Conservation (phyloP, 345 rosid species). For the Acer campestre region DNA sequence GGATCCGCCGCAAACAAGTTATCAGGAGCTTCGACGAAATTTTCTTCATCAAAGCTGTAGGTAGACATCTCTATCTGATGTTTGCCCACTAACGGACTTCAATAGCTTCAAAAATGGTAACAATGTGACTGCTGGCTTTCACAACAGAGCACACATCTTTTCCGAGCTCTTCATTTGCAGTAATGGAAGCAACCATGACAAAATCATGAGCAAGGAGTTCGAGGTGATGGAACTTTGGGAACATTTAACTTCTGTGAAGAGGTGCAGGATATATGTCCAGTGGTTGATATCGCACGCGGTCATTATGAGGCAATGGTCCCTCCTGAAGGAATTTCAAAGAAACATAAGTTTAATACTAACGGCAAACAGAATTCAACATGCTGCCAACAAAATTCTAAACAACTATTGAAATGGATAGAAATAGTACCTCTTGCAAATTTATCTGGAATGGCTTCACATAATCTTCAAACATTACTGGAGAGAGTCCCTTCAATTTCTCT, state of each 20-base stretch:
- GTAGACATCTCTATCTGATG: not conserved
- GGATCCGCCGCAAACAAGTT: too few species aligned
- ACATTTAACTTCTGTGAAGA: slow-evolving; percentile 58
- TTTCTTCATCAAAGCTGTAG: not conserved
- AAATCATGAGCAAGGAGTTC: not conserved
- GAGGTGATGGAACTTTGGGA: not conserved
- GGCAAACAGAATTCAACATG: not conserved
- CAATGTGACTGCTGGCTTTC: not conserved
- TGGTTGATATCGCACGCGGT: slow-evolving; percentile 66
- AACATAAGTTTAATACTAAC: not conserved
- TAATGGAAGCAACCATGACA: slow-evolving; percentile 1
- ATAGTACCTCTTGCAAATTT: slow-evolving; percentile 62
- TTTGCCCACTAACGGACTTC: not conserved
- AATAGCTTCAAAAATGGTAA: not conserved
- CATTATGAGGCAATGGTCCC: slow-evolving; percentile 69
- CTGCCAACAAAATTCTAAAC: not conserved
- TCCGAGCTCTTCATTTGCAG: not conserved
- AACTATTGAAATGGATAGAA: slow-evolving; percentile 14
- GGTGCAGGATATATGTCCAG: slow-evolving; percentile 81
- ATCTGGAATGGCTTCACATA: slow-evolving; percentile 85
- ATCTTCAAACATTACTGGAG: slow-evolving; percentile 83
- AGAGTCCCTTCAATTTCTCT: slow-evolving; percentile 61
- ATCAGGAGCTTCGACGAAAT: not conserved
- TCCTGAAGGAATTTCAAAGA: slow-evolving; percentile 49
- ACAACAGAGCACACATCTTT: not conserved